phyloP scores from a whole-genome alignment of 805 yeast genomes.

The Candida vartiovaarae region DNA sequence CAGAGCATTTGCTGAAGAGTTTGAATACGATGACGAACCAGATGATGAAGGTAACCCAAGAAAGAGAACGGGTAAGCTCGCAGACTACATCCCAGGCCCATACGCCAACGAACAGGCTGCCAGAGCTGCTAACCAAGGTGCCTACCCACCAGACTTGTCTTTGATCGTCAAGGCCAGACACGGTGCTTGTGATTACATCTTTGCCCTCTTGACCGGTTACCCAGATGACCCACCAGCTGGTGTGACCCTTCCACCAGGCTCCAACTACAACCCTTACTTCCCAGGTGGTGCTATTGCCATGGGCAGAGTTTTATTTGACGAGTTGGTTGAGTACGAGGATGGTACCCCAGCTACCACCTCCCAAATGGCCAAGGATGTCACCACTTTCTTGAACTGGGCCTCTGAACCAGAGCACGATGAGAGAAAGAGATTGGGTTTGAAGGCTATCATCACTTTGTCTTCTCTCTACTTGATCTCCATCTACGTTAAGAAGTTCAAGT shows the following conservation, averaged over 20 bases:
- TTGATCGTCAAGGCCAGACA: conserved; percentile 98
- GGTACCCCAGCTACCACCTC: conserved; percentile 98
- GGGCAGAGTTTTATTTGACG: conserved; percentile 98
- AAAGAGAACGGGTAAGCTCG: conserved; percentile 96
- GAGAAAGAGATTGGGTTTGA: conserved; percentile 93
- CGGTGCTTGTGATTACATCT: conserved; percentile 94
- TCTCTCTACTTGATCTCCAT: conserved; percentile 75
- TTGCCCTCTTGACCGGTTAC: conserved; percentile 93
- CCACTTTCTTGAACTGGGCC: conserved; percentile 95
- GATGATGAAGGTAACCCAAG: conserved; percentile 97
- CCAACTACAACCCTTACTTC: conserved; percentile 99
- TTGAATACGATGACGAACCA: conserved; percentile 97
- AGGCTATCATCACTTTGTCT: conserved; percentile 77
- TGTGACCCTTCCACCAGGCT: conserved; percentile 83
- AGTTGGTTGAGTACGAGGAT: conserved; percentile 95
- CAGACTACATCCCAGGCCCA: conserved; percentile 92
- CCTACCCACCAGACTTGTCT: conserved; percentile 96
- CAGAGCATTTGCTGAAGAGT: conserved; percentile 89
- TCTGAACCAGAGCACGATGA: conserved; percentile 98
- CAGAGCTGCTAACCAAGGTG: conserved; percentile 99
- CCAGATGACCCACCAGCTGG: conserved; percentile 99
- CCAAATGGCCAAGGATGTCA: conserved; percentile 98
- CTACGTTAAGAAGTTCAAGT: conserved; percentile 96
- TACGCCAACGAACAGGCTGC: conserved; percentile 99
- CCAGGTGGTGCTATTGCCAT: conserved; percentile 99